Evolutionary conservation across 2,329 filamentous ascomycete genomes (phyloP), one percentile per base, ranked within the genome.

Genomic region (Diaporthe velutina): DNA sequence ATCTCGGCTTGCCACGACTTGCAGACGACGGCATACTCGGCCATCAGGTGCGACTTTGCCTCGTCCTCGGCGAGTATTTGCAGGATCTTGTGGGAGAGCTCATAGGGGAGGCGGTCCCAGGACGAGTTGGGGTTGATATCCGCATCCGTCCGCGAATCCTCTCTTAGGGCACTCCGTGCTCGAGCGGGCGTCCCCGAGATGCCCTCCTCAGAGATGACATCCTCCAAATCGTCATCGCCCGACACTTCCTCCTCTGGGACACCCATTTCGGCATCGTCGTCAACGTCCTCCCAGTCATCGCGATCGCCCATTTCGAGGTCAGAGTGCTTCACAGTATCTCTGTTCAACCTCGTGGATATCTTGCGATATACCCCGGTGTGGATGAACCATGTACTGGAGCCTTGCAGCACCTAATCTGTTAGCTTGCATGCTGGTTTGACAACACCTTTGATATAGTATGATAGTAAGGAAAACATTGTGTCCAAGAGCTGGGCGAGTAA

Each of bases 21-120:
- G 71, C 78, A 79, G 40, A 81, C 80, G 9, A 78, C 76, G n/a
- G 80, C 79, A 52, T 79, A 79, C 57, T 76, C 75, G 30, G 79
- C 74, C 71, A 74, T 50, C 25, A 77, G 50, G n/a, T 64, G 45
- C 17, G 54, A 71, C 33, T 68, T 50, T 30, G 70, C 50, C 40
- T 75, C 74, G 17, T 75, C 74, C 50, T 75, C 42, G 10, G 50
- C 50, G n/a, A 78, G 60, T 4, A 30, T 71, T 33, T 73, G 71
- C 5, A 77, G 64, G 50, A 78, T 66, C 48, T 77, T 75, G 15
- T 64, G 73, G 55, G 73, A 72, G 40, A 78, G 73, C 71, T 78
- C 77, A 25, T 70, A 74, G 12, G 74, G 74, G 30, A 75, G 48
- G 28, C 66, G 68, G 6, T 71, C 74, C 74, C 74, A 75, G 71